Evolutionary conservation across 352 stramenopile species (phyloP).

Genomic region (Globisporangium takayamanum): DNA sequence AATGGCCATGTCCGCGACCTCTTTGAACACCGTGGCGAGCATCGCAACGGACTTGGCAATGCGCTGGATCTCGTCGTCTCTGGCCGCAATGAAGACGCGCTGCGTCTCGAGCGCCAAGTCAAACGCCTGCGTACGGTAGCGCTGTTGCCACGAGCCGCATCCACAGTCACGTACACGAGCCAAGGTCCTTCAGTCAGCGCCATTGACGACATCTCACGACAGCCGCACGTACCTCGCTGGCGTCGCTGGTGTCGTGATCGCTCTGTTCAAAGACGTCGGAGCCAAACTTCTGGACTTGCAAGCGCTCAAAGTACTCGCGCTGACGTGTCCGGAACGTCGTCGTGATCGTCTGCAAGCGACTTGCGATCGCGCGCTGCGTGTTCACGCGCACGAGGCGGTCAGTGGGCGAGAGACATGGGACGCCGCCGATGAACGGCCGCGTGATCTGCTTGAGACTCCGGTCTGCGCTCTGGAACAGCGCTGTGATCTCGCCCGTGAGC

Average conservation of each 20-base stretch:
- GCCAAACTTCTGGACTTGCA: constrained; percentile 74
- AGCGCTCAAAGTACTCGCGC: constrained; percentile 61
- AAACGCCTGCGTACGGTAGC: too few species aligned
- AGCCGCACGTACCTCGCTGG: constrained; percentile 5
- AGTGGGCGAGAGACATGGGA: constrained; percentile 34
- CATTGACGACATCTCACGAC: neutral
- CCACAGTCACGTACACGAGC: too few species aligned
- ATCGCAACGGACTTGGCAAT: constrained; percentile 64
- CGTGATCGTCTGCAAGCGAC: constrained; percentile 55
- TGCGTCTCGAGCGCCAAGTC: too few species aligned
- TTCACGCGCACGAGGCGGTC: constrained; percentile 61
- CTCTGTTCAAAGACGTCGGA: constrained; percentile 39
- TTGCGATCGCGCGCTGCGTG: constrained; percentile 59
- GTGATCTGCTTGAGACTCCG: constrained; percentile 67
- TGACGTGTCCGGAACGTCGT: constrained; percentile 56
- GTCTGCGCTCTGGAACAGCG: constrained; percentile 64
- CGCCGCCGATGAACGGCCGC: constrained; percentile 39
- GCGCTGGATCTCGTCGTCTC: constrained; percentile 69
- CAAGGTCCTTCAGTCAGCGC: too few species aligned
- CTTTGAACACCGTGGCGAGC: constrained; percentile 72
- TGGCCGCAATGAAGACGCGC: neutral
- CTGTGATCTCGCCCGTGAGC: constrained; percentile 55
- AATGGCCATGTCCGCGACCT: constrained; percentile 79
- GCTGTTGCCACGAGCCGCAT: too few species aligned
- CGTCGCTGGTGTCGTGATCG: constrained; percentile 19